Evolutionary conservation across 2,329 filamentous ascomycete species (phyloP), one percentile per base, ranked within the genome.

Genomic region (Clarireedia sp.): DNA sequence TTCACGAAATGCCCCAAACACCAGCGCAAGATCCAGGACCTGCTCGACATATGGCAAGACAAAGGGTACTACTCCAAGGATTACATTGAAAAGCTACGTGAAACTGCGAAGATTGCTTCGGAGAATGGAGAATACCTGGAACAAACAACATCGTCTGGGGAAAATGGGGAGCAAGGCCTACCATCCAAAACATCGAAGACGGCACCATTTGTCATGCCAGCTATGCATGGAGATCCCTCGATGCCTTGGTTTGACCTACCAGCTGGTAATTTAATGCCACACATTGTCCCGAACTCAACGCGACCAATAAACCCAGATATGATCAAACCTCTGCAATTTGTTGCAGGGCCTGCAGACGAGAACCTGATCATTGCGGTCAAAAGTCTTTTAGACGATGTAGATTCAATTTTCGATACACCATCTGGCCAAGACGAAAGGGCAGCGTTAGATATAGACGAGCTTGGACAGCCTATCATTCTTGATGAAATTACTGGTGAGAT

Each of bases 181-280:
- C 66, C 73, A 5, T 72, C 77, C 16, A 85, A 80, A 63, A 76
- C 85, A 58, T 66, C 73, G 4, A 75, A 78, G 38, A 83, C 43
- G 6, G 77, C 85, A 23, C 86, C 87, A 0, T 92, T 82, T 65
- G 70, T 86, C 26, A 78, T 95, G 69, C 90, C 90, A 19, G 76
- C 86, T 1, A 81, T 79, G 55, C 90, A 95, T 68, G 90, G 90
- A 41, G 88, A 95, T 66, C 72, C 78, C 1, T 79, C 81, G 0
- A 82, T 79, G 3, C 83, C 86, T 0, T 95, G 86, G 80, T 87
- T 90, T 71, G 89, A 95, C 61, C 74, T 95, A 0, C 90, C 90
- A 0, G 89, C 89, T 1, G 86, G 83, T 2, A 92, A 89, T 61
- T 85, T 91, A 75, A 79, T 95, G 47, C 87, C 87, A 4, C 85